These are phyloP conservation scores for Aschersonia sp. DNA, from an alignment of 2,329 filamentous ascomycete species.

Conservation along the genomic window DNA sequence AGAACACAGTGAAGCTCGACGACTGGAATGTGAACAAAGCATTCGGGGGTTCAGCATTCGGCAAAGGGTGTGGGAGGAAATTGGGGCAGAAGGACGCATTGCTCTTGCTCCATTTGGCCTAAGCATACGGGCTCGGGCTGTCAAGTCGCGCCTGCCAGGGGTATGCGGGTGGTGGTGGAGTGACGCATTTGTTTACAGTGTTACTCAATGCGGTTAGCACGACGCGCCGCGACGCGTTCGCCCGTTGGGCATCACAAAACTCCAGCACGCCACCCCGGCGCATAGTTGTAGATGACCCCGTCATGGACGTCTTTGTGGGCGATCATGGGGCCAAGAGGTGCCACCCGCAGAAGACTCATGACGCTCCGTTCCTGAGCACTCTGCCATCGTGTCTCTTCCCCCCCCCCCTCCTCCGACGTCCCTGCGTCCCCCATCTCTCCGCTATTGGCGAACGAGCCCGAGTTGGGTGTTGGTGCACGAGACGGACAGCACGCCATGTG, in stretches of 20 bases:
- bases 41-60: slow-evolving; percentile 1
- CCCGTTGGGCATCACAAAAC: slow-evolving; percentile 7
- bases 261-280: slow-evolving; percentile 1
- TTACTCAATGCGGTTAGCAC: slow-evolving; percentile 15
- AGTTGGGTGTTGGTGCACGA: too few relatives aligned
- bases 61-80: slow-evolving; percentile 2
- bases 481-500: too few relatives aligned
- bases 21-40: slow-evolving; percentile 4
- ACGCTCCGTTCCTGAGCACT: too few relatives aligned
- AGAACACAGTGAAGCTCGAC: not conserved
- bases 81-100: slow-evolving; percentile 2
- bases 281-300: not conserved
- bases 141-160: slow-evolving; percentile 6
- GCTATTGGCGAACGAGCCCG: too few relatives aligned
- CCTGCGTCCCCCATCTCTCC: too few relatives aligned
- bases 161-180: slow-evolving; percentile 7
- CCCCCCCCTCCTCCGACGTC: too few relatives aligned
- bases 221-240: slow-evolving; percentile 19
- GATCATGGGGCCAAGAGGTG: not conserved
- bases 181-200: slow-evolving; percentile 24
- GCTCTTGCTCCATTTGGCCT: slow-evolving; percentile 4
- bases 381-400: too few relatives aligned
- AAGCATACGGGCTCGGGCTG: slow-evolving; percentile 3
- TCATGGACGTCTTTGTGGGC: not conserved
- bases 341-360: too few relatives aligned